Base-by-base conservation (phyloP, 768 basidiomycete genomes). In the Rhodotorula paludigena region DNA sequence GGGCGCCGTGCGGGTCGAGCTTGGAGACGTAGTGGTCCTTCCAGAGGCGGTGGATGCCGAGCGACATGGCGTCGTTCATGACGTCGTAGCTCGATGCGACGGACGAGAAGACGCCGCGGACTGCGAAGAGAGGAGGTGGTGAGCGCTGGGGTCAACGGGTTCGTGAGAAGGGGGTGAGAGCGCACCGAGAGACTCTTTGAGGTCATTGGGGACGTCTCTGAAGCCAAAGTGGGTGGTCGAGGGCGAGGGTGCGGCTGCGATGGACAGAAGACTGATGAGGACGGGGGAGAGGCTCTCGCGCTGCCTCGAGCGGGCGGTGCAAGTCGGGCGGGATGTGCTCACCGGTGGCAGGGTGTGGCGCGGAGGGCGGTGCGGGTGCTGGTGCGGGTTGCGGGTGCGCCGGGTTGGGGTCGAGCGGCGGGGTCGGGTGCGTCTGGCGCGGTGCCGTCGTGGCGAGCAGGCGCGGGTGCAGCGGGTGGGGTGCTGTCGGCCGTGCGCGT, bases 21-120 rank as follows among this genome's bases (percentile, higher is more conserved):
- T 74, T 69, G 35, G 71, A 63, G 51, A 76, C 69, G 38, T 90
- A 89, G 25, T 86, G 82, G 78, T 98, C 92, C 80, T 98, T 99
- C 96, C 96, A 99, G 32, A 99, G 81, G 60, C 96, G 84, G 77
- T 98, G 96, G 16, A 98, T 87, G 42, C 96, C 96, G 68, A 98
- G 80, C 6, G 96, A 98, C 78, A 92, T 89, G n/a, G 92, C 90
- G 77, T 98, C 96, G 82, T 99, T 99, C 94, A 99, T 96, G 48
- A 97, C 78, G 79, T 98, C 96, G 80, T 99, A 99, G 52, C 84
- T 88, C 42, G 90, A 88, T 49, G 96, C 92, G 64, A 99, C 96
- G 12, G 90, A 94, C 76, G 90, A 86, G 80, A 99, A 99, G 58
- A 99, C 93, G 71, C 84, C 84, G 75, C 89, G 90, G 69, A 99